A percentile compares a stretch with the other conserved stretches of the same genome.
These are phyloP conservation scores for Cucumis cinereus DNA, from an alignment of 306 rosid species.

Conservation along the genomic window DNA sequence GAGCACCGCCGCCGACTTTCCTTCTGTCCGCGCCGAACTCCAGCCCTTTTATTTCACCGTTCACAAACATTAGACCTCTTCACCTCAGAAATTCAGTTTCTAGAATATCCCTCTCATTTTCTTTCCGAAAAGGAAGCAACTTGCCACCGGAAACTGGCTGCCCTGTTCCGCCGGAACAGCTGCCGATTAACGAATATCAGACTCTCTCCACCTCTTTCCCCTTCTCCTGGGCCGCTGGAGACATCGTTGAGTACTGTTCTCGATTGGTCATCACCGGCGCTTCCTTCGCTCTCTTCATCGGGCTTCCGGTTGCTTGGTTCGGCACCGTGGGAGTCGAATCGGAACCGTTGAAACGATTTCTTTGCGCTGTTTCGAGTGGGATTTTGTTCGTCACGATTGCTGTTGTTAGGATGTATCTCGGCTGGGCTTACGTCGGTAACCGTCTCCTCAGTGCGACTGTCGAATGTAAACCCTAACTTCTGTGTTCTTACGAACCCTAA, in stretches of 20 bases:
- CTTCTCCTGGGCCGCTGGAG: slow-evolving; percentile 77
- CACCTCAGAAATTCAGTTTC: slow-evolving; percentile 1
- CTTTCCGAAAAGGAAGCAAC: slow-evolving; percentile 30
- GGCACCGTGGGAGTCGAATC: slow-evolving; percentile 61
- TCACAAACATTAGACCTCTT: background rate
- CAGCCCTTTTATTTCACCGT: background rate
- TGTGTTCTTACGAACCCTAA: background rate
- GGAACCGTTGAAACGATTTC: slow-evolving; percentile 43
- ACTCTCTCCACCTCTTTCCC: slow-evolving; percentile 68
- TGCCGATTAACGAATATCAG: slow-evolving; percentile 75
- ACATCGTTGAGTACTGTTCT: slow-evolving; percentile 46
- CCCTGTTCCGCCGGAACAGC: slow-evolving; percentile 82
- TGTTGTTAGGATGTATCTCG: slow-evolving; percentile 82
- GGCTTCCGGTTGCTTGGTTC: slow-evolving; percentile 76
- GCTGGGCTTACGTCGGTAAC: slow-evolving; percentile 95
- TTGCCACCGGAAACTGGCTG: slow-evolving; percentile 51
- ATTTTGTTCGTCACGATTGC: slow-evolving; percentile 52
- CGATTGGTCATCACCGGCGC: slow-evolving; percentile 56
- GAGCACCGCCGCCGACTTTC: slow-evolving; percentile 1
- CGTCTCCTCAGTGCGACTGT: slow-evolving; percentile 94
- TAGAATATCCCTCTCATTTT: slow-evolving; percentile 11
- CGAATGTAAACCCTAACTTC: slow-evolving; percentile 42
- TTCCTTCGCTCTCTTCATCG: slow-evolving; percentile 54
- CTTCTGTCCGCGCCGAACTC: slow-evolving; percentile 3
- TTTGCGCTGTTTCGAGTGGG: slow-evolving; percentile 64